Base-by-base conservation (phyloP, 202 grass and related monocot genomes). In the Elaeis oleifera region DNA sequence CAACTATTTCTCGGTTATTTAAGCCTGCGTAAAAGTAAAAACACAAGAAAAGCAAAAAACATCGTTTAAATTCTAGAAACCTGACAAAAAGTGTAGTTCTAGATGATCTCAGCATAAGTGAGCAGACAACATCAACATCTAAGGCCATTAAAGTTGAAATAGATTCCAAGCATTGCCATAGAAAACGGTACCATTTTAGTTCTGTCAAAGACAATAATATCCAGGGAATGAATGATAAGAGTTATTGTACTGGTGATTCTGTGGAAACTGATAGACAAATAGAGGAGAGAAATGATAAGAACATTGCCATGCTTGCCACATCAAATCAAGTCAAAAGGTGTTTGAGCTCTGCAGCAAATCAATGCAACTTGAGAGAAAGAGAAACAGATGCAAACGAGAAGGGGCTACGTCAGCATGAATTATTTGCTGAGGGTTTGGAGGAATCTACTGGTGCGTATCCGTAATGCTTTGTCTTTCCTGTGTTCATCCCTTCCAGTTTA, bases 371-470 rank as follows among this genome's bases (percentile, higher is more conserved):
- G 52, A 71, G 58, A 61, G 61, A 76, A 51, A 71, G 58, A 61
- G 61, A 76, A 49, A 21, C 3, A 16, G 7, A 27, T 60, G 51
- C 55, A 60, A 76, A 79, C 49, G 65, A 77, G 52, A 72, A 50
- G 61, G 58, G 50, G 16, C 21, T 23, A 16, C 23, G 15, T 18
- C 77, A 81, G 64, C 22, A 60, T 53, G 74, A 77, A 56, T 83
- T 75, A 61, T 81, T 76, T 95, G 52, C 77, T 90, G 22, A 80
- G 71, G 85, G 83, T 23, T 80, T 95, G 56, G 77, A 71, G 18
- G 74, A 86, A 75, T 76, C 68, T 63, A 73, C 68, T 25, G 80
- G 83, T 95, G 49, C 70, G 73, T 27, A 70, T 77, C 53, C 79
- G 1, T 39, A 21, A 51, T 61, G 13, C 19, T 4, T 63, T 16